Percentiles rank a stretch among this genome's conserved stretches.
These are phyloP conservation scores for Cordyceps militaris DNA, from an alignment of 2,329 filamentous ascomycete genomes.

Conservation along the genomic window DNA sequence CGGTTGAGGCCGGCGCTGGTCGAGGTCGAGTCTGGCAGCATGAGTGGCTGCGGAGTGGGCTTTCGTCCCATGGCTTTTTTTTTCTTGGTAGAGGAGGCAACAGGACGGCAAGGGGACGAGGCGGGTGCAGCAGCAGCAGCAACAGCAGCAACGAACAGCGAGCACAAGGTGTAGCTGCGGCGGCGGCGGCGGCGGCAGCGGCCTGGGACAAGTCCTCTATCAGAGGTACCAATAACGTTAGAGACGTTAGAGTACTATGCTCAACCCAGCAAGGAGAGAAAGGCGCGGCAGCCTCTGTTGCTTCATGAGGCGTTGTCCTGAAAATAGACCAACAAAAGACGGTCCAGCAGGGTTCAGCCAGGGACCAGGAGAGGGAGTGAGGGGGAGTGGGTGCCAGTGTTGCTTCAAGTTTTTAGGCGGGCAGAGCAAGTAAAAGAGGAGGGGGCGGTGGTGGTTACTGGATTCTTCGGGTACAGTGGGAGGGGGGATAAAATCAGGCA, in stretches of 20 bases:
- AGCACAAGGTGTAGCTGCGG: too few species aligned
- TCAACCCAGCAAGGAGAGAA: too few species aligned
- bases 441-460: too few species aligned
- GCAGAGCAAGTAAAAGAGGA: neutral
- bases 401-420: neutral
- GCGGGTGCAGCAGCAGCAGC: neutral
- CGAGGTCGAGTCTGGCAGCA: constrained; percentile 36
- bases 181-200: too few species aligned
- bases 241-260: too few species aligned
- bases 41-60: constrained; percentile 50
- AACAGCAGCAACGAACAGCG: neutral
- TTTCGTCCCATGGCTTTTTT: constrained; percentile 45
- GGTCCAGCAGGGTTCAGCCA: neutral
- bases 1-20: constrained; percentile 22
- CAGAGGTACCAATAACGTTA: too few species aligned
- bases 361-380: neutral
- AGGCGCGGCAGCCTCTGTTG: too few species aligned
- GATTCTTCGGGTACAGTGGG: too few species aligned
- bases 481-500: neutral
- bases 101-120: neutral
- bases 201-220: too few species aligned
- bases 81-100: neutral
- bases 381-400: neutral
- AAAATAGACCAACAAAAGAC: neutral
- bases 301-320: neutral